Conservation (phyloP, 257 asterid genomes). For the Ligustrum vulgare region DNA sequence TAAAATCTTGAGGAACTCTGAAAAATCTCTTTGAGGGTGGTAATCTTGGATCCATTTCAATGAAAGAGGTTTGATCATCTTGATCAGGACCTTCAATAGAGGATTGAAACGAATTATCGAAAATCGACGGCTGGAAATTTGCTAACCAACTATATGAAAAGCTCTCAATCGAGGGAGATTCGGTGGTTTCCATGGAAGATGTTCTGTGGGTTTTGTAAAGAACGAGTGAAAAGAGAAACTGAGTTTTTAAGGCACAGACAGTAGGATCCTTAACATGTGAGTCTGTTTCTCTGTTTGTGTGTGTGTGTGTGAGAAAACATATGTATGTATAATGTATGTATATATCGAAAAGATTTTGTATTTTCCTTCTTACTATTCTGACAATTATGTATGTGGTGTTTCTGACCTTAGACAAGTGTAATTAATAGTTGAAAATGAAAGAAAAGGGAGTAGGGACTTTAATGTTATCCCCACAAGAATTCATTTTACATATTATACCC, state of each 20-base stretch:
- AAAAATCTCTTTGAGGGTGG: constrained; percentile 80
- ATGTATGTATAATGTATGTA: too few relatives aligned
- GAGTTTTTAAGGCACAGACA: constrained; percentile 17
- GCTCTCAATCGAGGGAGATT: constrained; percentile 66
- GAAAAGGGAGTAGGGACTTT: constrained; percentile 29
- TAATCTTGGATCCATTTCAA: constrained; percentile 87
- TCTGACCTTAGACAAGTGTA: constrained; percentile 44
- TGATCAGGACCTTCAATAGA: constrained; percentile 33
- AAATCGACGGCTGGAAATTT: constrained; percentile 31
- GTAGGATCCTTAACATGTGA: background rate
- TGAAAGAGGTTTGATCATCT: constrained; percentile 64
- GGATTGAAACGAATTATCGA: constrained; percentile 26
- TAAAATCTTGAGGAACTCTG: constrained; percentile 57
- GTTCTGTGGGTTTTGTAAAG: background rate
- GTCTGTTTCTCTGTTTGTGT: background rate
- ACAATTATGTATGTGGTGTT: constrained; percentile 47
- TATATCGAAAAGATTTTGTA: constrained; percentile 18
- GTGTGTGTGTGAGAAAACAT: too few relatives aligned
- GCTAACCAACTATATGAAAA: constrained; percentile 74
- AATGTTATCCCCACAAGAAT: constrained; percentile 48
- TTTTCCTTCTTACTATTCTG: constrained; percentile 22
- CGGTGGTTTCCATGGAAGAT: constrained; percentile 47
- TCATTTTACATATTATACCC: background rate
- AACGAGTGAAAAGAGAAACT: background rate
- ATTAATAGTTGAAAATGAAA: constrained; percentile 45